phyloP scores from a whole-genome alignment of 2,329 filamentous ascomycete genomes.

The Exserohilum turcica region DNA sequence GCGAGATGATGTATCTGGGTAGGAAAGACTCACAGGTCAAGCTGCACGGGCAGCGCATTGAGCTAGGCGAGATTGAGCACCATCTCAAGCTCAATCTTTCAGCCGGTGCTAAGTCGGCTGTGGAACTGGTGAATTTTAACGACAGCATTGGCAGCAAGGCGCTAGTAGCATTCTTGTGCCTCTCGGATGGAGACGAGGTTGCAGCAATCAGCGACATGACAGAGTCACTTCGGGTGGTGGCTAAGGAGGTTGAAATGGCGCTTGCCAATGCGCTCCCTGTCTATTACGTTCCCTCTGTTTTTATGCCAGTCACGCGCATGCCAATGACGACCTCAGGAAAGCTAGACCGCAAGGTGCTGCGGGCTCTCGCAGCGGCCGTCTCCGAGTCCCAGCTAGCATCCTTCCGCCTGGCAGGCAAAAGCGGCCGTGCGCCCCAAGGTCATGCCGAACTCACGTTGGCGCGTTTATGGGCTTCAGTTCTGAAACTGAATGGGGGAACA shows the following conservation, averaged over 20 bases:
- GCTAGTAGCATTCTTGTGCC: slow-evolving; percentile 37
- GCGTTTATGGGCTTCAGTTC: slow-evolving; percentile 47
- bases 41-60: slow-evolving; percentile 53
- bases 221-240: slow-evolving; percentile 21
- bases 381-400: slow-evolving; percentile 31
- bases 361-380: slow-evolving; percentile 43
- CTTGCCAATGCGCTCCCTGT: slow-evolving; percentile 43
- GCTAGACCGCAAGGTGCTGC: slow-evolving; percentile 49
- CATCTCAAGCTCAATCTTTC: slow-evolving; percentile 48
- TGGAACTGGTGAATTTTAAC: slow-evolving; percentile 48
- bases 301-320: slow-evolving; percentile 50
- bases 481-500: slow-evolving; percentile 40
- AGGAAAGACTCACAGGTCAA: slow-evolving; percentile 46
- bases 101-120: slow-evolving; percentile 47
- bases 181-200: slow-evolving; percentile 34
- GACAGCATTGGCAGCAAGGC: slow-evolving; percentile 34
- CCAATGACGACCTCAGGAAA: slow-evolving; percentile 53
- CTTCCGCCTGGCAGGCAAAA: slow-evolving; percentile 39
- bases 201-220: slow-evolving; percentile 29
- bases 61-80: slow-evolving; percentile 54
- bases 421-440: slow-evolving; percentile 34
- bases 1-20: slow-evolving; percentile 44
- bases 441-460: slow-evolving; percentile 29
- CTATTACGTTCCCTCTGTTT: slow-evolving; percentile 53
- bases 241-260: slow-evolving; percentile 33